Evolutionary conservation across 805 yeast species (phyloP), one percentile per base, ranked within the genome.

Genomic region (Wickerhamiella musiphila): DNA sequence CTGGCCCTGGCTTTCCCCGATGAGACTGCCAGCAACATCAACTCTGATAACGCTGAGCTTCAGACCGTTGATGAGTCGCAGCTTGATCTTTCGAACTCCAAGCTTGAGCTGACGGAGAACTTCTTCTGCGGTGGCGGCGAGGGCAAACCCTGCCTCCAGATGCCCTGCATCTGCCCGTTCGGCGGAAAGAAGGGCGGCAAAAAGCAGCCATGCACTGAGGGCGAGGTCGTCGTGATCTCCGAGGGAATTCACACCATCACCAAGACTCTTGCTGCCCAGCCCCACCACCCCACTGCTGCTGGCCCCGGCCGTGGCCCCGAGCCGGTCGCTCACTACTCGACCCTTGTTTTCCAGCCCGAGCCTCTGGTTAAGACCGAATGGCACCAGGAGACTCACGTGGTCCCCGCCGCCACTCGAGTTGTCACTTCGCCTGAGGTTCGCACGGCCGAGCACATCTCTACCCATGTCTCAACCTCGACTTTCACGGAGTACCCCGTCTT

Each of bases 161-260:
- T 17, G 32, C 20, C 23, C 18, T 29, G 32, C 32, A 8, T 29
- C 27, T 29, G 32, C 27, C 32, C 32, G 10, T 18, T 18, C 6
- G 28, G 21, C 14, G 28, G 21, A 13, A n/a, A 21, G 14, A 15
- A 21, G 14, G 28, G 21, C 21, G 15, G 18, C 28, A 17, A 16
- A 15, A 16, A 17, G 12, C 13, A 17, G 14, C 21, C 28, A 11
- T 16, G 21, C 18, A 17, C 21, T 21, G 28, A n/a, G n/a, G n/a
- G n/a, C n/a, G n/a, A n/a, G n/a, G n/a, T n/a, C 10, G 8, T 11
- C 10, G 10, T 11, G 11, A 20, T 11, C 8, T 8, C 11, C 8
- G 11, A 20, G 11, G 23, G 10, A 11, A 8, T 20, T 8, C 8
- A 20, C 11, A 20, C 23, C 11, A 8, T 20, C 8, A 11, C 11